These are phyloP conservation scores for Sarocladiaceae sp. DNA, from an alignment of 2,329 filamentous ascomycete species.

Conservation along the genomic window DNA sequence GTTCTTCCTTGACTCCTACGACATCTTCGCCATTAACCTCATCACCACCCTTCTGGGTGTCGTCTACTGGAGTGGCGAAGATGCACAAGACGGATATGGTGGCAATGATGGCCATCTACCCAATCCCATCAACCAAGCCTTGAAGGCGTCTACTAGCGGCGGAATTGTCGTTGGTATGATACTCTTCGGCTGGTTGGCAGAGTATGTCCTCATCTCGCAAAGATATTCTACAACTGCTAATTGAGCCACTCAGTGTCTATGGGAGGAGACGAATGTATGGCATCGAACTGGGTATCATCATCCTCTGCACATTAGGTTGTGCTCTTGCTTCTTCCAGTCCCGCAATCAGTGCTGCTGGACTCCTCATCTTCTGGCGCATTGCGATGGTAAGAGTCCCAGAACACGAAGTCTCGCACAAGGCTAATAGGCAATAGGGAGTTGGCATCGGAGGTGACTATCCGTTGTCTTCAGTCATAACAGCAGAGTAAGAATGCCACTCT, in stretches of 20 bases:
- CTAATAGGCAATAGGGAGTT: slow-evolving; percentile 45
- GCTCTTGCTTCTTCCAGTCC: slow-evolving; percentile 58
- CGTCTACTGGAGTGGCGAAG: slow-evolving; percentile 62
- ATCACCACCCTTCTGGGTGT: slow-evolving; percentile 69
- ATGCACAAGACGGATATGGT: slow-evolving; percentile 39
- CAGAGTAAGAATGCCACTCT: slow-evolving; percentile 46
- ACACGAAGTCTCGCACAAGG: not conserved
- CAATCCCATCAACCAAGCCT: slow-evolving; percentile 61
- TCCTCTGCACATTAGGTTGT: slow-evolving; percentile 65
- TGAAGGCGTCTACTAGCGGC: slow-evolving; percentile 77
- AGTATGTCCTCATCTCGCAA: slow-evolving; percentile 34
- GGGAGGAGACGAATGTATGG: slow-evolving; percentile 82
- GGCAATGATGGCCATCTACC: slow-evolving; percentile 57
- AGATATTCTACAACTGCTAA: not conserved
- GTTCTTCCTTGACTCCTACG: slow-evolving; percentile 81
- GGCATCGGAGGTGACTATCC: slow-evolving; percentile 83
- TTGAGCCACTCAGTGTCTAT: slow-evolving; percentile 38
- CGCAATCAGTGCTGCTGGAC: slow-evolving; percentile 53
- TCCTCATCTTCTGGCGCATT: slow-evolving; percentile 71
- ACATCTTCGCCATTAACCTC: slow-evolving; percentile 76
- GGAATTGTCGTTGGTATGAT: slow-evolving; percentile 78
- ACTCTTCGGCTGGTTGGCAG: slow-evolving; percentile 72
- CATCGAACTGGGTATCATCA: slow-evolving; percentile 68
- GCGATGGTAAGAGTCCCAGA: slow-evolving; percentile 53
- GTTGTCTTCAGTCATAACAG: slow-evolving; percentile 73